phyloP scores from a whole-genome alignment of 805 yeast species.

The Hanseniaspora jakobsenii region DNA sequence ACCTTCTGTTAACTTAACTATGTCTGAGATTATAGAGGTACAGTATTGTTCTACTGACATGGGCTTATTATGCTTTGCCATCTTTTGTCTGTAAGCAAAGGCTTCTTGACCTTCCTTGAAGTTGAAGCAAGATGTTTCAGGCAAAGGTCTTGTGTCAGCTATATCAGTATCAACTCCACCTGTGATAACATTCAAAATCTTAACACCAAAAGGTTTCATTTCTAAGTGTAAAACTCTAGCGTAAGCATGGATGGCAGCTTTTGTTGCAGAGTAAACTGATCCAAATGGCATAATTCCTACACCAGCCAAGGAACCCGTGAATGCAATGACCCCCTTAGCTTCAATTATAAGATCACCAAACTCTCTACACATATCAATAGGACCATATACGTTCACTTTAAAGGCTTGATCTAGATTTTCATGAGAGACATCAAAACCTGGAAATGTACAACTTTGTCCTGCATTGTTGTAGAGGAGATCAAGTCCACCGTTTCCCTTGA shows the following conservation, averaged over 20 bases:
- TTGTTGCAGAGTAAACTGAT: conserved; percentile 51
- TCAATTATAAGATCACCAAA: conserved; percentile 44
- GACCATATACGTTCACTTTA: conserved; percentile 60
- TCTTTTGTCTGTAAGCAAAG: conserved; percentile 39
- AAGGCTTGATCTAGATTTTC: conserved; percentile 40
- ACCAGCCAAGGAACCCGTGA: conserved; percentile 66
- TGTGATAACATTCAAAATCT: conserved; percentile 56
- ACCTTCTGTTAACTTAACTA: conserved; percentile 15
- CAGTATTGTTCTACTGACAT: conserved; percentile 47
- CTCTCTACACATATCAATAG: conserved; percentile 50
- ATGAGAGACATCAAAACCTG: conserved; percentile 55
- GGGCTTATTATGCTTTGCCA: conserved; percentile 51
- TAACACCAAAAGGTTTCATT: conserved; percentile 58
- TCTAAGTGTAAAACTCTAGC: conserved; percentile 53
- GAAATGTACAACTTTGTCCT: conserved; percentile 60
- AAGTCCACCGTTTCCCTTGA: conserved; percentile 37
- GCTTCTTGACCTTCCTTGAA: conserved; percentile 41
- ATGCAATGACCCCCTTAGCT: conserved; percentile 34
- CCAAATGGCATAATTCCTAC: conserved; percentile 59
- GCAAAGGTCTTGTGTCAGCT: conserved; percentile 52
- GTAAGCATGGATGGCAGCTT: conserved; percentile 67
- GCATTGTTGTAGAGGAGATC: conserved; percentile 66
- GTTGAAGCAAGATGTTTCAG: conserved; percentile 42
- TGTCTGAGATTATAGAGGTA: conserved; percentile 33
- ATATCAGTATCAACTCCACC: conserved; percentile 68